Percentiles rank a stretch among this genome's conserved stretches.
These are phyloP conservation scores for Diaporthe longicolla DNA, from an alignment of 2,329 filamentous ascomycete genomes.

Conservation along the genomic window DNA sequence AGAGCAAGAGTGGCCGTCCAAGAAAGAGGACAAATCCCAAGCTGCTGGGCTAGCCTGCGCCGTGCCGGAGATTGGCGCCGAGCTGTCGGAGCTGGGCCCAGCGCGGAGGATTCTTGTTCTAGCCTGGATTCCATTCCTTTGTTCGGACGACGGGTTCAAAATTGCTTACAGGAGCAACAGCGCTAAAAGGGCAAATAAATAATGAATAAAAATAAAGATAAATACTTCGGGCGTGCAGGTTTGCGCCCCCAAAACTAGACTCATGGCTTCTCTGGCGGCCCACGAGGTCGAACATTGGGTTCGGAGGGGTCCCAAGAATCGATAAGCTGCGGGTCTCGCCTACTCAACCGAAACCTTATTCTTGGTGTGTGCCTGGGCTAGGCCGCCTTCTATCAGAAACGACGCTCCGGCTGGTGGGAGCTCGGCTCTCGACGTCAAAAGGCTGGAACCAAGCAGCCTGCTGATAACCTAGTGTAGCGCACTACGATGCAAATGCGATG, in stretches of 20 bases:
- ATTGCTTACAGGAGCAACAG: not conserved
- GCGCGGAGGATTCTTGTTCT: conserved; percentile 18
- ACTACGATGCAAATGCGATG: not conserved
- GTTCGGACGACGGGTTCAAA: conserved; percentile 1
- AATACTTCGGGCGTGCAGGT: not conserved
- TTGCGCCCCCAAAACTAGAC: not conserved
- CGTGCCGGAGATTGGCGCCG: conserved; percentile 22
- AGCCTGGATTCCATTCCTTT: not conserved
- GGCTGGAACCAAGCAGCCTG: not conserved
- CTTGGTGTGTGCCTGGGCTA: not conserved
- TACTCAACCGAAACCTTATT: conserved; percentile 29
- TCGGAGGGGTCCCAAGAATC: conserved; percentile 1
- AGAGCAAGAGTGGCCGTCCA: conserved; percentile 6
- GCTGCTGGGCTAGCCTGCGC: conserved; percentile 15
- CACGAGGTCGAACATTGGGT: not conserved
- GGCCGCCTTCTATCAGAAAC: conserved; percentile 3
- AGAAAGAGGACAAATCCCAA: conserved; percentile 11
- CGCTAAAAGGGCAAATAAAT: not conserved
- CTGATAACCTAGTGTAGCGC: not conserved
- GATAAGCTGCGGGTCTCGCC: conserved; percentile 26
- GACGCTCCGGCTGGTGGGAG: conserved; percentile 19
- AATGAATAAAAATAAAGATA: too few species aligned
- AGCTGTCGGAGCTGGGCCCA: conserved; percentile 21
- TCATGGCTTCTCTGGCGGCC: not conserved
- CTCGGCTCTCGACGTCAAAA: conserved; percentile 12